Percentiles rank a stretch among this genome's conserved stretches.
These are phyloP conservation scores for Botrytis porri DNA, from an alignment of 2,329 filamentous ascomycete species.

Conservation along the genomic window DNA sequence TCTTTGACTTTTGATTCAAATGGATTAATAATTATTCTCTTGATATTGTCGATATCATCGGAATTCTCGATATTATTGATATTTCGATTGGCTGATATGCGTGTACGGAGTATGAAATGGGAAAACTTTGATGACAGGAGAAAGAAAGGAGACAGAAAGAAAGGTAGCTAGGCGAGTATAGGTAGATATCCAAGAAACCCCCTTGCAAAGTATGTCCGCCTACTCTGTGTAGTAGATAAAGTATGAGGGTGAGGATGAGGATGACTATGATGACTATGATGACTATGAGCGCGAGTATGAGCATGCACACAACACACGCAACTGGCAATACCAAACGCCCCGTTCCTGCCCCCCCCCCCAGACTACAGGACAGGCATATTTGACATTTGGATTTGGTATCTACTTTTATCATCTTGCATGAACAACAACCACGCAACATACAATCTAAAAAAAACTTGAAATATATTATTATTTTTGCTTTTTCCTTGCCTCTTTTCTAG, in stretches of 20 bases:
- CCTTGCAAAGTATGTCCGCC: neutral
- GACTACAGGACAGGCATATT: neutral
- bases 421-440: neutral
- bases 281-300: neutral
- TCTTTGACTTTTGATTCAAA: slow-evolving; percentile 7
- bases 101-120: neutral
- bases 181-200: neutral
- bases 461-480: neutral
- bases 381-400: neutral
- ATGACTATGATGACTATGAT: neutral
- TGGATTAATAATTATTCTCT: neutral
- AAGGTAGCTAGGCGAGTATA: neutral
- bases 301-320: neutral
- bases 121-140: neutral
- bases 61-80: neutral
- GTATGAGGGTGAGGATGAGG: neutral
- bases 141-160: neutral
- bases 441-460: neutral
- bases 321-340: neutral
- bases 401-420: slow-evolving; percentile 7
- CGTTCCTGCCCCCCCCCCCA: neutral
- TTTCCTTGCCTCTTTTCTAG: neutral
- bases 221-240: neutral
- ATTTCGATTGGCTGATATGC: neutral
- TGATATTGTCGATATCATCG: neutral